Percentiles rank a stretch among this genome's conserved stretches.
Conservation (phyloP, 1,284 basidiomycete species). For the Trichosporon asahii region DNA sequence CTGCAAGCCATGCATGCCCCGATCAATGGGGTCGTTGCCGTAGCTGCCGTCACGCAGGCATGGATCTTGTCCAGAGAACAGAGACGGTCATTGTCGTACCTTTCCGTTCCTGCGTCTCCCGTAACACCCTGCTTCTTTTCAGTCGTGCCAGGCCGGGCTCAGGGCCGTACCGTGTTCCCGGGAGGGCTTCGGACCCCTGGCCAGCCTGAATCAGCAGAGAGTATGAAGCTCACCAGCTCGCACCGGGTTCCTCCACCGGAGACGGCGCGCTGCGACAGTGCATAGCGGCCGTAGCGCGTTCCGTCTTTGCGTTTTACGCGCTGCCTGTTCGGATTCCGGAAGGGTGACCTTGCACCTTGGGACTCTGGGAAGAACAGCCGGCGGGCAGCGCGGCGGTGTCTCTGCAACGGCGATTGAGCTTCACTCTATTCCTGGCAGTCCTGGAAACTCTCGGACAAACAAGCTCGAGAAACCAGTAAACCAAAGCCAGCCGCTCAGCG, state of each 20-base stretch:
- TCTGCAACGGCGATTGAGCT: background rate
- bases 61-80: background rate
- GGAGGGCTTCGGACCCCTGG: background rate
- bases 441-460: background rate
- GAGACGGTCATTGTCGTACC: too few species aligned
- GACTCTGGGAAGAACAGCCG: background rate
- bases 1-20: background rate
- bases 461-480: background rate
- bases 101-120: background rate
- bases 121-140: background rate
- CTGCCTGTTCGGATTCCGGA: background rate
- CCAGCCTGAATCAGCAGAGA: background rate
- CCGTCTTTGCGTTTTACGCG: background rate
- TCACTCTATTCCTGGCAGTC: background rate
- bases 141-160: background rate
- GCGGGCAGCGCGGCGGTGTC: background rate
- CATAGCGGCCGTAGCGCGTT: background rate
- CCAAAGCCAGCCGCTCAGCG: too few species aligned
- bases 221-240: background rate
- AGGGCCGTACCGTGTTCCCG: constrained; percentile 2
- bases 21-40: background rate
- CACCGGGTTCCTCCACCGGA: background rate
- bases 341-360: background rate
- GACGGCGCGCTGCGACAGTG: background rate
- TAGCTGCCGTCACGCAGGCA: background rate